A percentile compares a stretch with the other conserved stretches of the same genome.
These are phyloP conservation scores for Postia placenta DNA, from an alignment of 768 basidiomycete genomes.

Conservation along the genomic window DNA sequence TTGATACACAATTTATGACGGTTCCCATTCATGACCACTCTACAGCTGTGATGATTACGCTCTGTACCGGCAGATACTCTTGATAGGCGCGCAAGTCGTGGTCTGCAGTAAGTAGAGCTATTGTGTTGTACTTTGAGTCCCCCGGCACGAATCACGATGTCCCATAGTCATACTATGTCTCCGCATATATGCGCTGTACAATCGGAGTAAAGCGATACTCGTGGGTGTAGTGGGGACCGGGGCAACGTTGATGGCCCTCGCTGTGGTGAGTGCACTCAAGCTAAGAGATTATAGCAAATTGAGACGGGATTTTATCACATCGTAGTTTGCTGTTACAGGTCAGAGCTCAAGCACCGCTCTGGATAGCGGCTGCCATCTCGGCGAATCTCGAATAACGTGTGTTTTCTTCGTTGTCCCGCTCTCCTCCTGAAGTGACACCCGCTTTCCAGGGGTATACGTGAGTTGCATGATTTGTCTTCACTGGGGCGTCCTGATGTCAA, in stretches of 20 bases:
- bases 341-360: constrained; percentile 19
- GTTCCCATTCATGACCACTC: too few species aligned
- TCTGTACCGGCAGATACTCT: constrained; percentile 34
- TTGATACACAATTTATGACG: not conserved
- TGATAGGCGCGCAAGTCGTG: constrained; percentile 39
- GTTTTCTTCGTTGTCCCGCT: constrained; percentile 6
- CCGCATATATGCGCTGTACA: constrained; percentile 47
- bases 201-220: constrained; percentile 32
- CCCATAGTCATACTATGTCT: constrained; percentile 31
- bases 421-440: not conserved
- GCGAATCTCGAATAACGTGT: constrained; percentile 16
- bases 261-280: constrained; percentile 35
- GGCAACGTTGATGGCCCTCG: constrained; percentile 23
- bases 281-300: too few species aligned
- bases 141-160: not conserved
- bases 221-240: constrained; percentile 29
- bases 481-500: not conserved
- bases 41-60: constrained; percentile 35
- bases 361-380: constrained; percentile 17
- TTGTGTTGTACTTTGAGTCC: not conserved
- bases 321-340: constrained; percentile 39
- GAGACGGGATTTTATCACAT: too few species aligned
- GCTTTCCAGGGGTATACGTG: constrained; percentile 18
- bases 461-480: not conserved
- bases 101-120: constrained; percentile 36